Percentiles rank a stretch among this genome's conserved stretches.
phyloP scores from a whole-genome alignment of 495 filamentous ascomycete genomes.

The Penicillium diatomitis region DNA sequence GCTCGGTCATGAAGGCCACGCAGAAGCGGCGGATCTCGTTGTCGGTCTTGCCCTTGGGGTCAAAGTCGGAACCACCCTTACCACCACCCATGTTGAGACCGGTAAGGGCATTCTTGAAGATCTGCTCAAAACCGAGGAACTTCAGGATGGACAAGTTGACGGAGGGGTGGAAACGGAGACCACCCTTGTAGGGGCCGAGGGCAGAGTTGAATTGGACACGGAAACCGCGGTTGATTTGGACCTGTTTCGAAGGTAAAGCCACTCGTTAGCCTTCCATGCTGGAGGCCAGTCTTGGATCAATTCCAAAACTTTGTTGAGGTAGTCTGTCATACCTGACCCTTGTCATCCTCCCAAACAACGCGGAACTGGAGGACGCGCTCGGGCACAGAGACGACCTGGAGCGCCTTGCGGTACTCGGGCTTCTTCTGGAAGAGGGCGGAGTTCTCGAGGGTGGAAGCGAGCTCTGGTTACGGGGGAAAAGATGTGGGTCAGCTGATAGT shows the following conservation, averaged over 20 bases:
- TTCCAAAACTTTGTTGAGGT: neutral
- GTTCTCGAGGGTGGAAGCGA: constrained; percentile 86
- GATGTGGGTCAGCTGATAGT: constrained; percentile 15
- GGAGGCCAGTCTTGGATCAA: no score
- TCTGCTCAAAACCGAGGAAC: constrained; percentile 98
- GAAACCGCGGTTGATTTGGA: constrained; percentile 93
- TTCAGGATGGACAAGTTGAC: constrained; percentile 98
- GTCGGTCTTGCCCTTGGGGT: constrained; percentile 98
- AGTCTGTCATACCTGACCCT: constrained; percentile 38
- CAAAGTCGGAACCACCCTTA: constrained; percentile 98
- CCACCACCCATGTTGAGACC: constrained; percentile 96
- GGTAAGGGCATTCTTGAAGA: constrained; percentile 99
- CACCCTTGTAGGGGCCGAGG: constrained; percentile 96
- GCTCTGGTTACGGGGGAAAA: constrained; percentile 49
- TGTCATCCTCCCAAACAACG: constrained; percentile 93
- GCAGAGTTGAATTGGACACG: constrained; percentile 99
- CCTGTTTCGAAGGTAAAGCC: constrained; percentile 24
- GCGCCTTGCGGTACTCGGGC: constrained; percentile 87
- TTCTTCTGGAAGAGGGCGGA: constrained; percentile 87
- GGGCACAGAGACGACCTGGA: constrained; percentile 80
- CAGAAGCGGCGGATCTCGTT: constrained; percentile 98
- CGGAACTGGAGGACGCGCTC: constrained; percentile 97
- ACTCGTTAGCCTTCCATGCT: neutral
- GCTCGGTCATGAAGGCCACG: constrained; percentile 88
- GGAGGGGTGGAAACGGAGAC: constrained; percentile 87